Conservation (phyloP, 179 eudicot genomes). For the Beta lomatogona region DNA sequence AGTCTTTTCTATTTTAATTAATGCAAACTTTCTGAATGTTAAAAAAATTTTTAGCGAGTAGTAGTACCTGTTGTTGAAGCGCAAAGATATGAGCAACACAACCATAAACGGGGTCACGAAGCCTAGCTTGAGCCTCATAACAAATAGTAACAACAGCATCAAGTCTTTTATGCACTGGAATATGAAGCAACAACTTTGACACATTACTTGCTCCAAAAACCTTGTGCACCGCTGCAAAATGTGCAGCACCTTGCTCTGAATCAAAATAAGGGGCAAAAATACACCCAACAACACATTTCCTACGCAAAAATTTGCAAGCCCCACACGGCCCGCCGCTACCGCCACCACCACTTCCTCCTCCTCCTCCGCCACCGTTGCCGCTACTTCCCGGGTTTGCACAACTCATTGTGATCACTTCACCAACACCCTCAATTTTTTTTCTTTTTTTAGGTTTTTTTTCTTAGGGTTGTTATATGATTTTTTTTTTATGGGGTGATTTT, state of each 20-base stretch:
- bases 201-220: conserved; percentile 94
- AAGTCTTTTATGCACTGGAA: conserved; percentile 58
- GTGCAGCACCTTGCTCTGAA: conserved; percentile 85
- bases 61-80: conserved; percentile 85
- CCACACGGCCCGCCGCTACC: conserved; percentile 75
- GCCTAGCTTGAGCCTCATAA: conserved; percentile 88
- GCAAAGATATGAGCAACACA: conserved; percentile 85
- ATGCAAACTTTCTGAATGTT: too few species aligned
- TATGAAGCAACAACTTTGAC: conserved; percentile 65
- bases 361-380: conserved; percentile 24
- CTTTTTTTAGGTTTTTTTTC: neutral
- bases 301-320: conserved; percentile 81
- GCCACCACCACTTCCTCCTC: conserved; percentile 28
- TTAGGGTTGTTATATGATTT: neutral
- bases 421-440: too few species aligned
- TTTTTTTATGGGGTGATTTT: neutral
- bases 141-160: conserved; percentile 90
- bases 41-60: neutral
- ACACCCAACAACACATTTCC: conserved; percentile 81
- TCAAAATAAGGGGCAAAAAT: conserved; percentile 94
- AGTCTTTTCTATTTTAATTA: too few species aligned
- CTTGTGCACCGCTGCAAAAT: conserved; percentile 92
- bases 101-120: conserved; percentile 86
- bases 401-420: conserved; percentile 22
- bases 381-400: conserved; percentile 48